Conservation (phyloP, 257 asterid genomes). For the Fraxinus quadrangulata region DNA sequence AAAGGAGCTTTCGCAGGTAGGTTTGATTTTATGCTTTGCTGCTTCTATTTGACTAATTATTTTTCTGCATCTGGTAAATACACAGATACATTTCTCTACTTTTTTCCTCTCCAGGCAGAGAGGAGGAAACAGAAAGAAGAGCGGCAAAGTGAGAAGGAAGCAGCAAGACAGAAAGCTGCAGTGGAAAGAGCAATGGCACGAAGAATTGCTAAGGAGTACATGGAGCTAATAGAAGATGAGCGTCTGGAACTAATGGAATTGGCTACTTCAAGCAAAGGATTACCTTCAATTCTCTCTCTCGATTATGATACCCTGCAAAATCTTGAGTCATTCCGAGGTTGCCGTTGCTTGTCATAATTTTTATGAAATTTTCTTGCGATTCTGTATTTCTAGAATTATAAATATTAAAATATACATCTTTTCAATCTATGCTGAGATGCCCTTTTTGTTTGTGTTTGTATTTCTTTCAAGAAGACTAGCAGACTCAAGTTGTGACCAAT, state of each 20-base stretch:
- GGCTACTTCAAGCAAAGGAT: conserved; percentile 87
- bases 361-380: not conserved
- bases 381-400: not conserved
- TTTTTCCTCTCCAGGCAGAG: conserved; percentile 65
- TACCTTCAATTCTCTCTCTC: conserved; percentile 82
- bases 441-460: not conserved
- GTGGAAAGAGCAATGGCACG: conserved; percentile 92
- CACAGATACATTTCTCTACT: not conserved
- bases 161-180: conserved; percentile 83
- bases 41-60: conserved; percentile 6
- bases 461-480: not conserved
- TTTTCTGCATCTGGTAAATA: conserved; percentile 20
- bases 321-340: conserved; percentile 90
- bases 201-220: conserved; percentile 87
- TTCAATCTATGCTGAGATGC: not conserved
- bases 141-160: conserved; percentile 78
- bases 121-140: conserved; percentile 93
- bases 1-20: conserved; percentile 76
- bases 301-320: conserved; percentile 81
- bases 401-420: not conserved
- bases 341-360: conserved; percentile 30
- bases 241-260: conserved; percentile 95
- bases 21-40: conserved; percentile 19
- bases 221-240: conserved; percentile 97
- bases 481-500: not conserved